phyloP scores from a whole-genome alignment of 345 rosid genomes.

The Pugionium cornutum region DNA sequence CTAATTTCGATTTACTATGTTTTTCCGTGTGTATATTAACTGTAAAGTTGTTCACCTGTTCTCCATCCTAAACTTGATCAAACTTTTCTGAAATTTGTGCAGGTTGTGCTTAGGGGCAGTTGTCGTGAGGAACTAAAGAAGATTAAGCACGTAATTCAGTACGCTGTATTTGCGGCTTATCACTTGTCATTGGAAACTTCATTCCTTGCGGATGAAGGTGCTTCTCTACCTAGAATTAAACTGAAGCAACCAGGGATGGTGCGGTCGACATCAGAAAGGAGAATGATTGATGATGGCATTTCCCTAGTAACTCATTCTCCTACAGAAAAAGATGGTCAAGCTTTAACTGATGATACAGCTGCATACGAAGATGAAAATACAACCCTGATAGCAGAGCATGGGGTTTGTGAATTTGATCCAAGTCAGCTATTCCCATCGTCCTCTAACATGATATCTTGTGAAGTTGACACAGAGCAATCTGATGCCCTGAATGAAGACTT shows the following conservation, averaged over 20 bases:
- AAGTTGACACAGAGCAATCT: slow-evolving; percentile 39
- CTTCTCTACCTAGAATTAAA: slow-evolving; percentile 73
- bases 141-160: slow-evolving; percentile 86
- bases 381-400: slow-evolving; percentile 39
- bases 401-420: slow-evolving; percentile 45
- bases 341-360: slow-evolving; percentile 39
- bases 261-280: slow-evolving; percentile 46
- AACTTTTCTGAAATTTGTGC: slow-evolving; percentile 34
- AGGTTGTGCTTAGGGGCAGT: slow-evolving; percentile 82
- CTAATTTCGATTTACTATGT: neutral
- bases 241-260: slow-evolving; percentile 44
- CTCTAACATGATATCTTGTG: slow-evolving; percentile 33
- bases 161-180: slow-evolving; percentile 95
- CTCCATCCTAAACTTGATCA: slow-evolving; percentile 23
- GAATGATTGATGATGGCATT: slow-evolving; percentile 43
- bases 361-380: slow-evolving; percentile 41
- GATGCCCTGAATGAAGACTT: slow-evolving; percentile 44
- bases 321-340: slow-evolving; percentile 33
- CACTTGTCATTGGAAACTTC: slow-evolving; percentile 94
- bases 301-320: slow-evolving; percentile 42
- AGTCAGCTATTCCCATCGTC: slow-evolving; percentile 39
- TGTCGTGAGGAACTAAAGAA: slow-evolving; percentile 86
- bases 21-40: neutral
- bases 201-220: slow-evolving; percentile 99
- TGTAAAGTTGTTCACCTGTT: neutral